phyloP scores from a whole-genome alignment of 495 filamentous ascomycete genomes.

The Mycothermus thermophilus region DNA sequence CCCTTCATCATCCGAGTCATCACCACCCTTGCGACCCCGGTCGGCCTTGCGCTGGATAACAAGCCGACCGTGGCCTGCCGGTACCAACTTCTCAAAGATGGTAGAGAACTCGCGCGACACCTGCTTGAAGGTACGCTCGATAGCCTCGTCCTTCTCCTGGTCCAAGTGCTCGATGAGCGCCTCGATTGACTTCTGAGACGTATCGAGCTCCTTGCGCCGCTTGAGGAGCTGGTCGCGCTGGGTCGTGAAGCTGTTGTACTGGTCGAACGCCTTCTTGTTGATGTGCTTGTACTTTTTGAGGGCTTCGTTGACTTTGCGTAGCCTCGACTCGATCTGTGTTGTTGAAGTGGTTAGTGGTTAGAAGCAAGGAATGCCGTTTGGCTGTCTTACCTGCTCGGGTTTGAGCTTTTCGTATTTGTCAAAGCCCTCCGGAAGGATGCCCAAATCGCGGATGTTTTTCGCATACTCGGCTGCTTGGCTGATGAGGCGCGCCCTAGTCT shows the following conservation, averaged over 20 bases:
- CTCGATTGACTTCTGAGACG: slow-evolving; percentile 68
- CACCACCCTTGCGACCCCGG: slow-evolving; percentile 40
- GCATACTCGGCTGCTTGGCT: slow-evolving; percentile 65
- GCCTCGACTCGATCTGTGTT: slow-evolving; percentile 55
- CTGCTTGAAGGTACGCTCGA: slow-evolving; percentile 96
- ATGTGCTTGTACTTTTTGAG: slow-evolving; percentile 95
- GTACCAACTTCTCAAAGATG: slow-evolving; percentile 91
- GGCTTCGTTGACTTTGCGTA: slow-evolving; percentile 85
- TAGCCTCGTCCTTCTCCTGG: slow-evolving; percentile 87
- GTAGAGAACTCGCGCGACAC: slow-evolving; percentile 81
- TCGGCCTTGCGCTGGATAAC: slow-evolving; percentile 89
- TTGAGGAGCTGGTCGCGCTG: slow-evolving; percentile 73
- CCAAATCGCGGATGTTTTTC: slow-evolving; percentile 81
- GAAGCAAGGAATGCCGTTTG: background rate
- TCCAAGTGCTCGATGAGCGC: slow-evolving; percentile 86
- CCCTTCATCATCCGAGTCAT: slow-evolving; percentile 55
- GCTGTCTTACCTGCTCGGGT: slow-evolving; percentile 47
- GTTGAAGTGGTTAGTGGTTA: slow-evolving; percentile 15
- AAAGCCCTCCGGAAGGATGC: slow-evolving; percentile 87
- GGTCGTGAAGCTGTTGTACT: slow-evolving; percentile 92
- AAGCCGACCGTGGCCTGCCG: slow-evolving; percentile 78
- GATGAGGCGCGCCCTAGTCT: slow-evolving; percentile 64
- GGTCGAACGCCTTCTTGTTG: slow-evolving; percentile 99
- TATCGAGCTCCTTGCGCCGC: slow-evolving; percentile 72
- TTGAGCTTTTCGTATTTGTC: slow-evolving; percentile 74